Evolutionary conservation across 176 grass and related monocot genomes (phyloP), one percentile per base, ranked within the genome.

Genomic region (barley (Hordeum vulgare)): DNA sequence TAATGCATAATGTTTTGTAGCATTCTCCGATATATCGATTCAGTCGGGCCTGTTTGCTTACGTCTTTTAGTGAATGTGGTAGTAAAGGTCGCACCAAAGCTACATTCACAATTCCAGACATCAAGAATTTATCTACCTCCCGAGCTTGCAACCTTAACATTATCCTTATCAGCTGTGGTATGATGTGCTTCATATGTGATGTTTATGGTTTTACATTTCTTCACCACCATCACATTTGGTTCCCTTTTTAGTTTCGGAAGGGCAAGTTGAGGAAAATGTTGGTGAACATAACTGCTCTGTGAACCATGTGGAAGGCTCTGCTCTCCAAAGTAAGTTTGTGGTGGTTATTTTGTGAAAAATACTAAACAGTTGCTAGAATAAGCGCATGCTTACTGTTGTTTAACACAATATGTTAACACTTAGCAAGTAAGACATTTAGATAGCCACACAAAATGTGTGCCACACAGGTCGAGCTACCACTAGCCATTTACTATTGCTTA

Each of bases 141-240:
- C 66, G 81, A 88, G 61, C 87, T 87, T 85, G 82, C 79, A 89
- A 86, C 80, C 91, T 99, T 85, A 81, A 79, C 81, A 92, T 99
- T 83, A 90, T 99, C 69, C 56, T 99, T 81, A 80, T 96, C 71
- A 96, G 85, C 65, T 80, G 84, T 78, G 96, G 96, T 96, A 89
- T 35, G 77, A n/a, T 74, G 84, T 53, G 37, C 74, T 85, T 85
- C 82, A 29, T 75, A 68, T 85, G 41, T 83, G 60, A 75, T 60
- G 42, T 75, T 67, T 66, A 31, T 47, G 17, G 44, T 84, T 59
- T 65, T 82, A 61, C 8, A 39, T 79, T 83, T 66, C 9, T 88
- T 78, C 6, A 9, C 15, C 81, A 49, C 53, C 20, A 9, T 86
- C 10, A 47, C 66, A 31, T 92, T 56, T 76, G 41, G 53, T 84